Conservation (phyloP, 257 asterid genomes). For the Solanum okadae region DNA sequence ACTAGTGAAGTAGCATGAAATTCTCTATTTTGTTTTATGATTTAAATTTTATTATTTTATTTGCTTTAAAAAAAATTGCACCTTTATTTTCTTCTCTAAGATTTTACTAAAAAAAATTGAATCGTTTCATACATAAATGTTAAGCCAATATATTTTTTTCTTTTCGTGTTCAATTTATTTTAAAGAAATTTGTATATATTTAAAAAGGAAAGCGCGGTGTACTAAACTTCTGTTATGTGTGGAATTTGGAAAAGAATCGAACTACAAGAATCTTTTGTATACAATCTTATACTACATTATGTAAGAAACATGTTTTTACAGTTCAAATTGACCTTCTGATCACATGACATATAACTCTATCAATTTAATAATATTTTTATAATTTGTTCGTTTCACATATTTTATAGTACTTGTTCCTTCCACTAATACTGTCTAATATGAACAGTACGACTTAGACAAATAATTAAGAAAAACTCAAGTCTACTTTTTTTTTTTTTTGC, state of each 20-base stretch:
- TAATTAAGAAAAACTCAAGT: neutral
- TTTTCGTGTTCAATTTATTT: neutral
- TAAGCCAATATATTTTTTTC: no score
- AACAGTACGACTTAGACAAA: neutral
- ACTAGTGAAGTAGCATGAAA: neutral
- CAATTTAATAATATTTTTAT: neutral
- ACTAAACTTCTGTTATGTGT: neutral
- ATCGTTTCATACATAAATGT: neutral
- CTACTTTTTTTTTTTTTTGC: neutral
- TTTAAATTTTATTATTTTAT: neutral
- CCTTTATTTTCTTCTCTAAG: neutral
- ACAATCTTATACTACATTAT: rapidly evolving
- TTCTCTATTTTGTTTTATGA: neutral
- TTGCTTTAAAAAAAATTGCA: neutral
- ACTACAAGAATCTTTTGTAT: neutral
- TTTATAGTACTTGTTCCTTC: neutral
- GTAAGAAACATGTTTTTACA: neutral
- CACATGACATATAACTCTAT: neutral
- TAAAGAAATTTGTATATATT: no score
- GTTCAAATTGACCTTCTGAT: rapidly evolving
- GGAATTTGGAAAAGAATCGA: rapidly evolving
- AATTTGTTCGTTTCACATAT: neutral
- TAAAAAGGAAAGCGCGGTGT: rapidly evolving
- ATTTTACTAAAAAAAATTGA: neutral
- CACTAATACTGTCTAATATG: neutral